These are phyloP conservation scores for Claviceps citrina DNA, from an alignment of 2,329 filamentous ascomycete genomes.

Conservation along the genomic window DNA sequence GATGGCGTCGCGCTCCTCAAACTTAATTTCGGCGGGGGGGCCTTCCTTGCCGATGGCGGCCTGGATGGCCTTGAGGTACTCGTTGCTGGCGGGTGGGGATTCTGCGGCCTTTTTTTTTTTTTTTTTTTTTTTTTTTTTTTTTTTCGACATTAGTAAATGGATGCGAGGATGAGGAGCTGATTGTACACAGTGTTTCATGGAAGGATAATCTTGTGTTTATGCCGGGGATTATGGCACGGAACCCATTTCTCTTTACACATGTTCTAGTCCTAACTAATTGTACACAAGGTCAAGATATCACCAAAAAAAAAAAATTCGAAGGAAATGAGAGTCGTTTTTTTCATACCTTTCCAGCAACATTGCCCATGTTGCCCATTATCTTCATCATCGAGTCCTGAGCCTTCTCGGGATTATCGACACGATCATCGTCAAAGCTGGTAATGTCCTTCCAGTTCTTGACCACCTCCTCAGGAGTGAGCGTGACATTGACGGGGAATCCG, in stretches of 20 bases:
- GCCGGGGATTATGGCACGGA: too few relatives aligned
- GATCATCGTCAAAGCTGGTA: slow-evolving; percentile 71
- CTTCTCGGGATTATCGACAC: slow-evolving; percentile 74
- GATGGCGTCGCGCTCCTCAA: slow-evolving; percentile 74
- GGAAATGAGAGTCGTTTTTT: slow-evolving; percentile 12
- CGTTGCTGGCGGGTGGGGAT: slow-evolving; percentile 31
- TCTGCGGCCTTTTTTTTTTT: slow-evolving; percentile 2
- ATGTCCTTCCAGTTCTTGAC: slow-evolving; percentile 62
- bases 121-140: too few relatives aligned
- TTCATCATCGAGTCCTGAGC: slow-evolving; percentile 62
- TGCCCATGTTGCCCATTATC: slow-evolving; percentile 67
- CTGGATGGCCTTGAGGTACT: slow-evolving; percentile 61
- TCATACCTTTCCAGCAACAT: slow-evolving; percentile 55
- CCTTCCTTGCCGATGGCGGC: slow-evolving; percentile 57
- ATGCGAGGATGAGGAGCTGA: too few relatives aligned
- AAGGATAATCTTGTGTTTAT: too few relatives aligned
- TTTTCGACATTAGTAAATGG: too few relatives aligned
- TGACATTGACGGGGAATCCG: slow-evolving; percentile 76
- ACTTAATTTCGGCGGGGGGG: slow-evolving; percentile 59
- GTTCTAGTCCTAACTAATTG: slow-evolving; percentile 10
- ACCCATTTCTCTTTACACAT: slow-evolving; percentile 4
- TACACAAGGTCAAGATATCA: slow-evolving; percentile 6
- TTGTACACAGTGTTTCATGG: too few relatives aligned
- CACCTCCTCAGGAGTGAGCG: slow-evolving; percentile 73
- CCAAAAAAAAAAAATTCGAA: neutral